These are phyloP conservation scores for Polychaeton citri DNA, from an alignment of 2,329 filamentous ascomycete genomes.

Conservation along the genomic window DNA sequence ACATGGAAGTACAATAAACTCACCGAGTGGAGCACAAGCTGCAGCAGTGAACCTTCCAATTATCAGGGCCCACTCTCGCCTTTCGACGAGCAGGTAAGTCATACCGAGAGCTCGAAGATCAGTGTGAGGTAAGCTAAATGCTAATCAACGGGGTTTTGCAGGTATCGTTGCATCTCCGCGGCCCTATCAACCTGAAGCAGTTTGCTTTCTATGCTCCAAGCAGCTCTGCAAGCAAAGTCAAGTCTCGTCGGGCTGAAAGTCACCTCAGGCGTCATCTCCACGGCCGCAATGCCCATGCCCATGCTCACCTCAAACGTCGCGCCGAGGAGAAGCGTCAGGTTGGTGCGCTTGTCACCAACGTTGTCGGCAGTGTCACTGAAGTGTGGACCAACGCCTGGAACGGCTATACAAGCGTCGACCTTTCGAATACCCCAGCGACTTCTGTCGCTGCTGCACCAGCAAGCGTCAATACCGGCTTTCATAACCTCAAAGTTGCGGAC, in stretches of 20 bases:
- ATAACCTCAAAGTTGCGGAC: constrained; percentile 1
- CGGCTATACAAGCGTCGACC: constrained; percentile 16
- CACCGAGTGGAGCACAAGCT: constrained; percentile 39
- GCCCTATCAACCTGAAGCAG: constrained; percentile 52
- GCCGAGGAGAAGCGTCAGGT: constrained; percentile 28
- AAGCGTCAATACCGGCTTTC: constrained; percentile 1
- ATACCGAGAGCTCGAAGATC: not conserved
- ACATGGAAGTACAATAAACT: constrained; percentile 45
- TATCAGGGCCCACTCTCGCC: constrained; percentile 53
- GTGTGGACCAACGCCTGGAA: constrained; percentile 47
- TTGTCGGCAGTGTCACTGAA: constrained; percentile 44
- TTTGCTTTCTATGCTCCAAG: constrained; percentile 53
- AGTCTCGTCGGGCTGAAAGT: constrained; percentile 13
- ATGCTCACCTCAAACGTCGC: constrained; percentile 33
- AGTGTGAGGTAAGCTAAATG: not conserved
- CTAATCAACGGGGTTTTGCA: constrained; percentile 20
- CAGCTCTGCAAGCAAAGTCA: constrained; percentile 19
- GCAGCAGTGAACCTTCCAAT: constrained; percentile 36
- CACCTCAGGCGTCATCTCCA: constrained; percentile 22
- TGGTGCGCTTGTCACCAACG: constrained; percentile 41
- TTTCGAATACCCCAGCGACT: constrained; percentile 6
- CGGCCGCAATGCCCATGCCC: constrained; percentile 27
- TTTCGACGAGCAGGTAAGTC: constrained; percentile 56
- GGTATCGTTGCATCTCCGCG: constrained; percentile 61
- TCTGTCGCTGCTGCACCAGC: constrained; percentile 10